These are phyloP conservation scores for Cadophora sp. DNA, from an alignment of 2,329 filamentous ascomycete genomes.

Conservation along the genomic window DNA sequence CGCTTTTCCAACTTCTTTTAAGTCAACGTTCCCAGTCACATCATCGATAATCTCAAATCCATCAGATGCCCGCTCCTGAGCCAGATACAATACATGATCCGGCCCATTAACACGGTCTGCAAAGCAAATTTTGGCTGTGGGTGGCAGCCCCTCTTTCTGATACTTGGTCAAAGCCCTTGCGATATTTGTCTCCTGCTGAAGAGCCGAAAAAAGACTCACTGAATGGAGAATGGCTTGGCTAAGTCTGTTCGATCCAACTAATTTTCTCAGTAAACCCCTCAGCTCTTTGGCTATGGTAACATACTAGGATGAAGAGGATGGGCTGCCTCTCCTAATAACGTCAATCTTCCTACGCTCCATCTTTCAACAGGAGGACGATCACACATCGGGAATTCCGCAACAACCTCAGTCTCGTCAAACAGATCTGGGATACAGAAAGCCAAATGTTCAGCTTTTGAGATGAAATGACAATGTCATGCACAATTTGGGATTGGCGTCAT, in stretches of 20 bases:
- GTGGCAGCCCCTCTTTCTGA: conserved; percentile 48
- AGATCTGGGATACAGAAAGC: conserved; percentile 51
- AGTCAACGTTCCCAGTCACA: conserved; percentile 48
- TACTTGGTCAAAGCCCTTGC: conserved; percentile 47
- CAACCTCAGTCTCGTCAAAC: conserved; percentile 50
- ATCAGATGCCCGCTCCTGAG: conserved; percentile 51
- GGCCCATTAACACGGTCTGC: conserved; percentile 54
- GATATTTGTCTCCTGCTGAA: conserved; percentile 42
- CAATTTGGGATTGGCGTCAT: neutral
- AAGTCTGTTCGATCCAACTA: conserved; percentile 50
- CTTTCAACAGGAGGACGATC: conserved; percentile 50
- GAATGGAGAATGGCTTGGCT: conserved; percentile 54
- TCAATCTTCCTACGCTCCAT: conserved; percentile 48
- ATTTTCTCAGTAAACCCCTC: neutral
- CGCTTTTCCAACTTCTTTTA: conserved; percentile 47
- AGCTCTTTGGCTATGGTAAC: neutral
- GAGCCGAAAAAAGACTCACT: conserved; percentile 46
- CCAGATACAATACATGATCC: conserved; percentile 54
- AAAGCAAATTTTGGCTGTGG: conserved; percentile 53
- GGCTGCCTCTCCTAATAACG: conserved; percentile 51
- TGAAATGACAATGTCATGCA: neutral
- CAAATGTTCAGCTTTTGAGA: conserved; percentile 48
- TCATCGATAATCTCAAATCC: conserved; percentile 50
- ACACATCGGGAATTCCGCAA: conserved; percentile 55
- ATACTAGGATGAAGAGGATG: conserved; percentile 49